Conservation (phyloP, 1,284 basidiomycete genomes). For the Cutaneotrichosporon arboriforme region DNA sequence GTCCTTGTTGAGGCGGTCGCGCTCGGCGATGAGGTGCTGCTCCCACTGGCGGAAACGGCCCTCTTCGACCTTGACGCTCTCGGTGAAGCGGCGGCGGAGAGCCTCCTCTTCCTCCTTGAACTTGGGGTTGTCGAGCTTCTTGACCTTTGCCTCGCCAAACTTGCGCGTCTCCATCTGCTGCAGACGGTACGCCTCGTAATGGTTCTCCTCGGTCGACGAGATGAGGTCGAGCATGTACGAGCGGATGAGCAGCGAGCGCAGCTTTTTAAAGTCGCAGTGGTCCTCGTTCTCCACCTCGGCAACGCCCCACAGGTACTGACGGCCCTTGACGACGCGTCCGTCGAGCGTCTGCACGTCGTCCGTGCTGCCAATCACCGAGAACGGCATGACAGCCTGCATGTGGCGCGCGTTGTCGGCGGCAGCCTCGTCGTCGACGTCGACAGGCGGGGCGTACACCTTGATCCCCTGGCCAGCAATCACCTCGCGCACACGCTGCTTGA, state of each 20-base stretch:
- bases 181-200: slow-evolving; percentile 98
- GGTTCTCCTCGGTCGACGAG: slow-evolving; percentile 88
- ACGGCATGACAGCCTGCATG: slow-evolving; percentile 84
- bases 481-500: slow-evolving; percentile 92
- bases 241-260: slow-evolving; percentile 90
- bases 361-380: slow-evolving; percentile 96
- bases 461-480: slow-evolving; percentile 88
- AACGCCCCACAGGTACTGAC: slow-evolving; percentile 99
- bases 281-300: slow-evolving; percentile 67
- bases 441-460: slow-evolving; percentile 86
- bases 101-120: slow-evolving; percentile 99
- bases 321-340: slow-evolving; percentile 89
- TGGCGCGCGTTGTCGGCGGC: slow-evolving; percentile 83
- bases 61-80: slow-evolving; percentile 99
- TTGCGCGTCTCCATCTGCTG: slow-evolving; percentile 99
- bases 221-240: slow-evolving; percentile 99
- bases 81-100: slow-evolving; percentile 94
- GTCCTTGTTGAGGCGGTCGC: slow-evolving; percentile 95
- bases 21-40: slow-evolving; percentile 94
- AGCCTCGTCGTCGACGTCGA: slow-evolving; percentile 84
- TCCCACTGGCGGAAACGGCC: slow-evolving; percentile 98
- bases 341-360: slow-evolving; percentile 88
- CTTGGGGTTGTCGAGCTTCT: slow-evolving; percentile 98
- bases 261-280: slow-evolving; percentile 96
- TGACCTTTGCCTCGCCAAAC: slow-evolving; percentile 96